A percentile compares a stretch with the other conserved stretches of the same genome.
phyloP scores from a whole-genome alignment of 768 basidiomycete genomes.

The Leccinum barrowsii region DNA sequence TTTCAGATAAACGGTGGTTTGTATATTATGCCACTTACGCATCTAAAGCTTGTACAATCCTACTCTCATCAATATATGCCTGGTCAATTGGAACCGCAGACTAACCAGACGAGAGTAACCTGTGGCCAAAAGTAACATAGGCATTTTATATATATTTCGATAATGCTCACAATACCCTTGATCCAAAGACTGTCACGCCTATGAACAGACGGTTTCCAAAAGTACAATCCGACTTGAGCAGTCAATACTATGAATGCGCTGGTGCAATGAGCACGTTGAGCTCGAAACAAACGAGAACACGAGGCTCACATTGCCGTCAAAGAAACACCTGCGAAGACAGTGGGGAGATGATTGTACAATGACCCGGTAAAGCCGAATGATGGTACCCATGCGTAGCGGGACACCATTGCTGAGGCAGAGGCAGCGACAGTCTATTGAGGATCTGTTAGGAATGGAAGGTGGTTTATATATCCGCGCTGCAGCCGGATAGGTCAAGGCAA shows the following conservation, averaged over 20 bases:
- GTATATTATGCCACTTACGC: constrained; percentile 5
- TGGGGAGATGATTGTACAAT: constrained; percentile 1
- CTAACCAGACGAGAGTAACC: constrained; percentile 24
- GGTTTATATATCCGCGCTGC: constrained; percentile 11
- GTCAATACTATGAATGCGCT: constrained; percentile 24
- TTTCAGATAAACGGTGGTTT: background rate
- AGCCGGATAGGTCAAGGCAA: background rate
- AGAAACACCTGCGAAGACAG: constrained; percentile 13
- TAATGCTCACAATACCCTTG: constrained; percentile 17
- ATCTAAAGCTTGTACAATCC: constrained; percentile 17
- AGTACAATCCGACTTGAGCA: constrained; percentile 21
- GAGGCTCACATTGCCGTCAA: constrained; percentile 11
- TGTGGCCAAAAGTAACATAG: background rate
- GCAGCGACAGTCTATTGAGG: background rate
- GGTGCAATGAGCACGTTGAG: background rate
- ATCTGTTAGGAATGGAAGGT: background rate
- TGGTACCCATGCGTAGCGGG: background rate
- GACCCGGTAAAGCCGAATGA: background rate
- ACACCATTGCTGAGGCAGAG: constrained; percentile 4
- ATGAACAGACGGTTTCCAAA: constrained; percentile 15
- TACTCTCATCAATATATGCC: constrained; percentile 7
- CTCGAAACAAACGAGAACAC: background rate
- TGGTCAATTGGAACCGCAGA: background rate
- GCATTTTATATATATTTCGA: no score
- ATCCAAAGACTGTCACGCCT: constrained; percentile 20